phyloP scores from a whole-genome alignment of 202 grass and related monocot genomes.

The Digitaria exilis region DNA sequence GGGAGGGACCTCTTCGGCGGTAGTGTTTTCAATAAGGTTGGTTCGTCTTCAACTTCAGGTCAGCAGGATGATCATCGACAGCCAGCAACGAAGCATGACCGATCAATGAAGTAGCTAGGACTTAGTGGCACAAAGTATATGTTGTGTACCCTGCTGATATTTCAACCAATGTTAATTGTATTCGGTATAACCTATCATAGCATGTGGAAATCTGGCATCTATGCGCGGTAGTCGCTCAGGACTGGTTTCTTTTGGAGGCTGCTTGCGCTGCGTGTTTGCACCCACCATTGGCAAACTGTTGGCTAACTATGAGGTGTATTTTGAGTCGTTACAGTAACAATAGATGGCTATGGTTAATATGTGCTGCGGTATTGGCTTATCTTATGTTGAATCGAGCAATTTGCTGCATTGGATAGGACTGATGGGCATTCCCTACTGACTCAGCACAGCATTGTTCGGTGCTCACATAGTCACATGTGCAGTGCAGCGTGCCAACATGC shows the following conservation, averaged over 20 bases:
- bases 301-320: constrained; percentile 27
- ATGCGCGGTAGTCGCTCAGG: constrained; percentile 10
- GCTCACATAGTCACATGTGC: background rate
- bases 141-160: constrained; percentile 16
- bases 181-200: constrained; percentile 42
- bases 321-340: constrained; percentile 38
- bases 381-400: background rate
- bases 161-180: background rate
- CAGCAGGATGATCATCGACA: constrained; percentile 33
- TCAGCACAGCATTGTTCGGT: background rate
- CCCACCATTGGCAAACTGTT: constrained; percentile 36
- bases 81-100: constrained; percentile 25
- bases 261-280: constrained; percentile 24
- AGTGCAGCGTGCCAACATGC: background rate
- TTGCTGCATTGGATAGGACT: background rate
- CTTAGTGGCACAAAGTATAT: constrained; percentile 8
- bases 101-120: constrained; percentile 46
- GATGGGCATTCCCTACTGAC: background rate
- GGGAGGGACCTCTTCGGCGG: constrained; percentile 77
- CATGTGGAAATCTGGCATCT: constrained; percentile 22
- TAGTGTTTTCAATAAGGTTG: constrained; percentile 58
- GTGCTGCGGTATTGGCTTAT: too few species aligned
- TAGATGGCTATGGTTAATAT: constrained; percentile 12
- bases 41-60: constrained; percentile 57
- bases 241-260: constrained; percentile 35